A percentile compares a stretch with the other conserved stretches of the same genome.
Evolutionary conservation across 169 alveolate species (phyloP).

Genomic region (Cryptosporidium andersoni): DNA sequence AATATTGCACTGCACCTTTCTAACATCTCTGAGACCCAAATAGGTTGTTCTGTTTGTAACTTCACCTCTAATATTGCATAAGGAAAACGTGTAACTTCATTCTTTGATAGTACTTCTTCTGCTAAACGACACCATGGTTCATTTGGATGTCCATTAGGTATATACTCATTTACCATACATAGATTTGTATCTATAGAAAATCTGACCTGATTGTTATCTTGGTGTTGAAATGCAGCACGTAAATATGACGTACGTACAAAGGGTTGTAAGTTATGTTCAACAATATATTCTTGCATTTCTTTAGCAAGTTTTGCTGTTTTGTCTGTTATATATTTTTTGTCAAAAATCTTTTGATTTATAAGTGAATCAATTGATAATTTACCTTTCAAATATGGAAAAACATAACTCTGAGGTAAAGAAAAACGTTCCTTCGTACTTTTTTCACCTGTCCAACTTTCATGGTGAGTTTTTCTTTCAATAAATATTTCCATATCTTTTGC

Average conservation of each 20-base stretch:
- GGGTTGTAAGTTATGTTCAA: conserved; percentile 75
- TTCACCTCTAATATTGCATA: conserved; percentile 78
- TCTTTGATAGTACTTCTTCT: conserved; percentile 79
- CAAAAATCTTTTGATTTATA: conserved; percentile 39
- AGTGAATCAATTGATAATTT: conserved; percentile 46
- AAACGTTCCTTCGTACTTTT: conserved; percentile 81
- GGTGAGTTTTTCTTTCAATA: conserved; percentile 81
- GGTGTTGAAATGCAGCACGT: conserved; percentile 81
- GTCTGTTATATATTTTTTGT: conserved; percentile 44
- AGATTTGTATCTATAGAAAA: conserved; percentile 81
- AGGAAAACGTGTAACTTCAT: conserved; percentile 75
- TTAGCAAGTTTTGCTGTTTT: conserved; percentile 73
- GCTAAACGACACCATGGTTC: conserved; percentile 82
- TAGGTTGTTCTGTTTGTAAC: conserved; percentile 76
- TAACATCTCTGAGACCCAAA: conserved; percentile 75
- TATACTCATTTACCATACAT: conserved; percentile 79
- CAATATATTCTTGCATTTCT: conserved; percentile 75
- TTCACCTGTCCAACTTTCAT: conserved; percentile 84
- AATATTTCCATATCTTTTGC: conserved; percentile 76
- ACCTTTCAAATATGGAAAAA: conserved; percentile 75
- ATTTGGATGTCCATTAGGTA: conserved; percentile 70
- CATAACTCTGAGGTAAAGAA: conserved; percentile 75
- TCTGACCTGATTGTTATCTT: conserved; percentile 76
- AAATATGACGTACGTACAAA: conserved; percentile 81
- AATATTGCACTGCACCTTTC: conserved; percentile 74